Evolutionary conservation across 352 stramenopile genomes (phyloP), one percentile per base, ranked within the genome.

Genomic region (Elongisporangium anandrum): DNA sequence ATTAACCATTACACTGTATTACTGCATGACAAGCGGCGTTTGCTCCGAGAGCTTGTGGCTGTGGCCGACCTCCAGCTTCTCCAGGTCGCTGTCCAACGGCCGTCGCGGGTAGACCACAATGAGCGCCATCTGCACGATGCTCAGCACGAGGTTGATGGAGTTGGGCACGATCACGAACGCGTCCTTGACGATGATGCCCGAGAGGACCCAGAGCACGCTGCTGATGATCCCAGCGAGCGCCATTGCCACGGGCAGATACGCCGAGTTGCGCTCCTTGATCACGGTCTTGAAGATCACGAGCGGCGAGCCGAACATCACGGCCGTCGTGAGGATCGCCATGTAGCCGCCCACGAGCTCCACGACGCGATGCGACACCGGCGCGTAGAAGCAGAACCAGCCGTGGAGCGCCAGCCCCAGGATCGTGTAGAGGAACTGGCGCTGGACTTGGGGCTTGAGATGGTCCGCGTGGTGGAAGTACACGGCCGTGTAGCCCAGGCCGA

Each of bases 101-200:
- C 29, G 29, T 41, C 54, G 51, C 2, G 63, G 63, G 60, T 58
- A 74, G 19, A 70, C n/a, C 15, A 63, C 5, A n/a, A 69, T 64
- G 29, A 93, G 70, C 26, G 50, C 52, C 22, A 93, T 62, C 53
- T 93, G 81, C 13, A 85, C 57, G 23, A 66, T 64, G 3, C 79
- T 77, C 6, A 93, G 64, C 15, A 70, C 64, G 48, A 90, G 60
- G 56, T 90, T 90, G 50, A 84, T 62, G 12, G 69, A 57, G 52
- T 90, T 91, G 3, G 81, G 81, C 1, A 78, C 59, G 34, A 88
- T 74, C 13, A 93, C 73, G 50, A 93, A 80, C 10, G 62, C 24
- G 64, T 92, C 69, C 4, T 62, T 26, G 26, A 80, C 48, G 38
- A 90, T 63, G 41, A 88, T 52, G 0, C 79, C 79, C 47, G 85